Percentiles rank a stretch among this genome's conserved stretches.
Conservation (phyloP, 805 yeast genomes). For the Wickerhamiella sergipiensis region DNA sequence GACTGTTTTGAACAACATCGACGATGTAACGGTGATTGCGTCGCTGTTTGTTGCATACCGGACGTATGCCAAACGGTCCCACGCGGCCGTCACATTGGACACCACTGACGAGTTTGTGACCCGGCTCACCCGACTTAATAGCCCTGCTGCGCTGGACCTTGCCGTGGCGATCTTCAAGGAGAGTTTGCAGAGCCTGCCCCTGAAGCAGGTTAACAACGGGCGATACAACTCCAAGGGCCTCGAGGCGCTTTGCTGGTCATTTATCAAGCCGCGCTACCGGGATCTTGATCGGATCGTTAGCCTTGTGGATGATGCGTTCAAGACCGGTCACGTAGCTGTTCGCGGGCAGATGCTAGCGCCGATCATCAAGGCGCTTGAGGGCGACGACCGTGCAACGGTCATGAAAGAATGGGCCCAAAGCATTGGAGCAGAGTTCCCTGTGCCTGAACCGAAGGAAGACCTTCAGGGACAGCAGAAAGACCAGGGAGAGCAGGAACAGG, state of each 20-base stretch:
- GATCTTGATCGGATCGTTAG: constrained; percentile 12
- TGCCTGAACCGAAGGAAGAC: background rate
- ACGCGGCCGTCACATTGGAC: constrained; percentile 5
- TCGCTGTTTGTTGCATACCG: constrained; percentile 11
- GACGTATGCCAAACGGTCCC: background rate
- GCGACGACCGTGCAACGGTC: background rate
- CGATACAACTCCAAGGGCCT: constrained; percentile 9
- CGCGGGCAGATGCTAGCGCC: constrained; percentile 9
- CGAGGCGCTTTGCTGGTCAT: constrained; percentile 9
- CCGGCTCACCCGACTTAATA: constrained; percentile 8
- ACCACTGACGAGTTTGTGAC: constrained; percentile 18
- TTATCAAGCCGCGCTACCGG: constrained; percentile 1
- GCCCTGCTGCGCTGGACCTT: constrained; percentile 6
- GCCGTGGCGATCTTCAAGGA: constrained; percentile 14
- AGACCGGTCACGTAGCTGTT: constrained; percentile 1
- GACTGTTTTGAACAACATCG: constrained; percentile 16
- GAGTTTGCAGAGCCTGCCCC: constrained; percentile 8
- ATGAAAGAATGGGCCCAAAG: background rate
- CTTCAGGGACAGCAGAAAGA: background rate
- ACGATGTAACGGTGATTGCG: constrained; percentile 7
- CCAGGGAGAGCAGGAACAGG: too few species aligned
- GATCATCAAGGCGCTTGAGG: background rate
- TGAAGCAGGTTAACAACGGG: constrained; percentile 8
- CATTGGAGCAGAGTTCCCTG: background rate
- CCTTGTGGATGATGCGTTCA: constrained; percentile 8